Evolutionary conservation across 1,284 basidiomycete genomes (phyloP).

Genomic region (Fomitiporia mediterranea): DNA sequence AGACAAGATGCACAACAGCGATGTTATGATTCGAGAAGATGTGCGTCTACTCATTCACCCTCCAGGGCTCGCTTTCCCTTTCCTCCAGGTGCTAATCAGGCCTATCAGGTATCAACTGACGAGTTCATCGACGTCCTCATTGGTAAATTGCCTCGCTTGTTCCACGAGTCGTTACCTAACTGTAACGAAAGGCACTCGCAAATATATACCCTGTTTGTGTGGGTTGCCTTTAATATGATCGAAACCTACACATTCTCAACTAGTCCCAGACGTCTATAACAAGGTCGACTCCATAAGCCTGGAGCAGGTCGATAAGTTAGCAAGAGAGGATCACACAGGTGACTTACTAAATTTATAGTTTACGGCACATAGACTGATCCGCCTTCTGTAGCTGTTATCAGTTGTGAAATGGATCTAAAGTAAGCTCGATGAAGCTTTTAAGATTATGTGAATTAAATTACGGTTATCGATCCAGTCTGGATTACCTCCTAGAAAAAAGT

Average conservation of each 20-base stretch:
- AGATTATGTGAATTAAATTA: not conserved
- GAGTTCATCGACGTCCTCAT: constrained; percentile 98
- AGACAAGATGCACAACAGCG: constrained; percentile 90
- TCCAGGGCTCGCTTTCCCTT: constrained; percentile 13
- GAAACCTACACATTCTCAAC: constrained; percentile 12
- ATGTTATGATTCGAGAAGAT: constrained; percentile 96
- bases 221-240: constrained; percentile 25
- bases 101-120: constrained; percentile 76
- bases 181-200: constrained; percentile 65
- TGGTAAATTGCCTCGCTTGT: constrained; percentile 39
- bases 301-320: constrained; percentile 86
- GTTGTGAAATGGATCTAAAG: constrained; percentile 90
- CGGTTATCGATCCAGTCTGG: constrained; percentile 49
- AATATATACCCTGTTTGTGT: constrained; percentile 92
- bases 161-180: constrained; percentile 11
- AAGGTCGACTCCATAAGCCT: constrained; percentile 90
- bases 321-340: constrained; percentile 74
- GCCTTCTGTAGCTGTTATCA: constrained; percentile 69
- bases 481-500: constrained; percentile 83
- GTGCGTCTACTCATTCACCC: constrained; percentile 41
- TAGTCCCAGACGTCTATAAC: constrained; percentile 81
- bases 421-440: constrained; percentile 29
- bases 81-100: constrained; percentile 4
- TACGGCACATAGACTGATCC: not conserved
- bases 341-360: not conserved